Conservation (phyloP, 208 protist genomes). For the Crithidia mellificae region DNA sequence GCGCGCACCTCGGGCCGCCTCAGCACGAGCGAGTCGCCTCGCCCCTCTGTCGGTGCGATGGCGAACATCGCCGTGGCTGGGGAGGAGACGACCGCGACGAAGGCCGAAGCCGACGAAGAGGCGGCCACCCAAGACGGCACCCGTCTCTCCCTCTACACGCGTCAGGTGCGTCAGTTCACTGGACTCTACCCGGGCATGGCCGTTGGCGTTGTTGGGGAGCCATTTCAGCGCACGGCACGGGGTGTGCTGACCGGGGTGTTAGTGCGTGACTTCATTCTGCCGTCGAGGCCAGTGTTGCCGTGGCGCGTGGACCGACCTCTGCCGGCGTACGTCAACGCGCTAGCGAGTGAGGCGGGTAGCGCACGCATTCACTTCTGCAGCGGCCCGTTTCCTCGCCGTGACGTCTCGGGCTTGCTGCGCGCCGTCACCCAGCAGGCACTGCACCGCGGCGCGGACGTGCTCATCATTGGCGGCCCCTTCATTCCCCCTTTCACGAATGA, state of each 20-base stretch:
- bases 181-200: constrained; percentile 86
- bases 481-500: constrained; percentile 58
- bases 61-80: not conserved
- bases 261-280: constrained; percentile 69
- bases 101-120: constrained; percentile 41
- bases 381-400: constrained; percentile 78
- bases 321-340: not conserved
- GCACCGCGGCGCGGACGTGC: constrained; percentile 69
- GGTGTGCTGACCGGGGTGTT: constrained; percentile 80
- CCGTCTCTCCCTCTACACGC: constrained; percentile 72
- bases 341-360: too few relatives aligned
- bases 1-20: not conserved
- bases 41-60: not conserved
- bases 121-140: constrained; percentile 18
- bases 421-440: constrained; percentile 59
- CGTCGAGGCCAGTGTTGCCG: constrained; percentile 57
- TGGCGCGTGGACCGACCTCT: constrained; percentile 62
- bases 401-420: constrained; percentile 54
- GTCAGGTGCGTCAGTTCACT: constrained; percentile 58
- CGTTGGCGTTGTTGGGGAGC: constrained; percentile 78
- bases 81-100: constrained; percentile 21
- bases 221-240: constrained; percentile 67
- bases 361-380: constrained; percentile 86
- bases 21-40: not conserved
- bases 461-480: constrained; percentile 86